Percentiles rank a stretch among this genome's conserved stretches.
These are phyloP conservation scores for Arxiozyma heterogenica DNA, from an alignment of 1,139 yeast genomes.

Conservation along the genomic window DNA sequence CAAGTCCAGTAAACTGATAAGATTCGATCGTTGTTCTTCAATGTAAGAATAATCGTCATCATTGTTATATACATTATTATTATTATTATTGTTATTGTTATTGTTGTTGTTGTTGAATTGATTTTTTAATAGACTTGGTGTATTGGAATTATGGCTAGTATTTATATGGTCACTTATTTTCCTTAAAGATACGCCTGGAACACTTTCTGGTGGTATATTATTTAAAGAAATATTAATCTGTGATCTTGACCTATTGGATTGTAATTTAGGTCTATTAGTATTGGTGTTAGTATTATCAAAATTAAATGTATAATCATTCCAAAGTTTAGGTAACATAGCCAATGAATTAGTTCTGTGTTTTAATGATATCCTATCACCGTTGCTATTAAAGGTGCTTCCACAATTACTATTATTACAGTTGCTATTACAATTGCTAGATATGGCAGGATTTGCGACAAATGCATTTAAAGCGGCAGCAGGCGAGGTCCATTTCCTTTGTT, in stretches of 20 bases:
- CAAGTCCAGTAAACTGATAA: slow-evolving; percentile 22
- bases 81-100: not conserved
- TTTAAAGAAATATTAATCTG: not conserved
- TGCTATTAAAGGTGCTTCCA: slow-evolving; percentile 5
- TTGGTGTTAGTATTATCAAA: not conserved
- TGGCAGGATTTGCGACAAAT: slow-evolving; percentile 31
- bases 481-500: slow-evolving; percentile 34
- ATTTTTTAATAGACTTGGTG: not conserved
- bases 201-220: not conserved
- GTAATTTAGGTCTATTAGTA: not conserved
- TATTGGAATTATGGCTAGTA: not conserved
- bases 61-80: slow-evolving; percentile 1
- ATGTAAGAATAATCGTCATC: slow-evolving; percentile 9
- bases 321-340: slow-evolving; percentile 12
- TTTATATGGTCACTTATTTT: not conserved
- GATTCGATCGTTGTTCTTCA: slow-evolving; percentile 21
- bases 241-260: not conserved
- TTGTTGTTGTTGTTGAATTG: not conserved
- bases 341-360: slow-evolving; percentile 13
- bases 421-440: not conserved
- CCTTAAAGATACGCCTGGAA: not conserved
- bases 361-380: not conserved
- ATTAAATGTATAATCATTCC: slow-evolving; percentile 6
- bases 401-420: not conserved
- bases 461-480: slow-evolving; percentile 60